Base-by-base conservation (phyloP, 768 basidiomycete genomes). In the Kwoniella sp. region DNA sequence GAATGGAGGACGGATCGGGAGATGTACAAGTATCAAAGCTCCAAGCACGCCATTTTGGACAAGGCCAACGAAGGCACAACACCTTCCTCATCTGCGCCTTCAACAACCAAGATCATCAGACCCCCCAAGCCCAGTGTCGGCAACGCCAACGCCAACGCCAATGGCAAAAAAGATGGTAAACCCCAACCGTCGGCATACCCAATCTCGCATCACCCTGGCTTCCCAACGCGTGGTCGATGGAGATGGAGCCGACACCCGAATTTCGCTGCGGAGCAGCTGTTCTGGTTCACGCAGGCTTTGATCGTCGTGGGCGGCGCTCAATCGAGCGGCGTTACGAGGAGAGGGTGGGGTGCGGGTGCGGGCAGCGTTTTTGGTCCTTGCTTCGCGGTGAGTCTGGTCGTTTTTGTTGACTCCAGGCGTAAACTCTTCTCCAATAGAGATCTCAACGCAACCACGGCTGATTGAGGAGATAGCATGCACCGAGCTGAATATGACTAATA, bases 1-100 rank as follows among this genome's bases (percentile, higher is more conserved):
- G 94, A 98, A 76, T 92, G 91, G 82, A 87, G 85, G 0, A 86
- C 94, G 3, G 95, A 98, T 79, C 93, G 94, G 71, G 91, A 93
- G 77, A 95, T 97, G 73, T 93, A 86, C 79, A 86, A 89, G 2
- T 95, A 85, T 81, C 82, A 85, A 69, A 86, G 86, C 0, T 90
- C 87, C 81, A 97, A 98, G 79, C 86, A 87, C 65, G 28, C 38
- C 15, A 59, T 38, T n/a, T 52, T 25, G 34, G 86, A 90, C 11
- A 89, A 89, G 30, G 55, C 61, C 29, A 47, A 51, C 34, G 34
- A 34, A 34, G 5, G 34, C n/a, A n/a, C n/a, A n/a, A n/a, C n/a
- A n/a, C 13, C 34, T 37, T 45, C 41, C 8, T 9, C 11, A 45
- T 45, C 41, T 45, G 17, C 41, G 11, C 66, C 63, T n/a, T 37